A percentile compares a stretch with the other conserved stretches of the same genome.
These are phyloP conservation scores for Capniomyces stellatus DNA, from an alignment of 371 early-diverging fungal genomes.

Conservation along the genomic window DNA sequence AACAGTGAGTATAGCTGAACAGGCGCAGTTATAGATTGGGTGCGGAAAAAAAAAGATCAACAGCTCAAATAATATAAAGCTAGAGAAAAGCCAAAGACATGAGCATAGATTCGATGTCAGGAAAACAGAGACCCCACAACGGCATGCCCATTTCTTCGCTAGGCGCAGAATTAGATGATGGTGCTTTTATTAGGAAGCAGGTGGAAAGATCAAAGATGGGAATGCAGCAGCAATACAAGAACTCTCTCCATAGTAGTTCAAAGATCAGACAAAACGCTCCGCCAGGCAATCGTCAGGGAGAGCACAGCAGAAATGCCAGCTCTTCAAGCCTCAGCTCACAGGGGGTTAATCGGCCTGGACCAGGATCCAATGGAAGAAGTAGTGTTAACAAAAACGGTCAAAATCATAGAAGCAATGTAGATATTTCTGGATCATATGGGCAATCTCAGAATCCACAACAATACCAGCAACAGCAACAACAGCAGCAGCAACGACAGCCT, in stretches of 20 bases:
- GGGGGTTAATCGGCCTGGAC: background rate
- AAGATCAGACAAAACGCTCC: background rate
- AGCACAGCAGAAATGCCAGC: background rate
- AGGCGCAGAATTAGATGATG: constrained; percentile 2
- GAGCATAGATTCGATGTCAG: background rate
- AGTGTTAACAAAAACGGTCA: background rate
- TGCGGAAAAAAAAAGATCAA: too few species aligned
- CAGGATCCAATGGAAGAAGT: background rate
- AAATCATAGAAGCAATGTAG: background rate
- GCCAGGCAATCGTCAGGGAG: background rate
- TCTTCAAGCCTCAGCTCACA: constrained; percentile 2
- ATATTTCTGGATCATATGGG: background rate
- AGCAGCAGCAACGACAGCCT: background rate
- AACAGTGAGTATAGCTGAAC: too few species aligned
- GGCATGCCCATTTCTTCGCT: background rate
- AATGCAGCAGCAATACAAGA: constrained; percentile 4
- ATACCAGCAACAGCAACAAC: background rate
- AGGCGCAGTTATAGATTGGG: too few species aligned
- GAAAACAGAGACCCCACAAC: background rate
- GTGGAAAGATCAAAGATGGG: constrained; percentile 1
- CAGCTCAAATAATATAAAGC: too few species aligned
- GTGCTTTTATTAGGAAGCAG: constrained; percentile 1
- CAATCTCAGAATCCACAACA: background rate
- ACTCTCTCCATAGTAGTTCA: constrained; percentile 2
- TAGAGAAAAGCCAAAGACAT: background rate